phyloP scores from a whole-genome alignment of 202 grass and related monocot species.

The Bolboschoenoplectus hybrid region DNA sequence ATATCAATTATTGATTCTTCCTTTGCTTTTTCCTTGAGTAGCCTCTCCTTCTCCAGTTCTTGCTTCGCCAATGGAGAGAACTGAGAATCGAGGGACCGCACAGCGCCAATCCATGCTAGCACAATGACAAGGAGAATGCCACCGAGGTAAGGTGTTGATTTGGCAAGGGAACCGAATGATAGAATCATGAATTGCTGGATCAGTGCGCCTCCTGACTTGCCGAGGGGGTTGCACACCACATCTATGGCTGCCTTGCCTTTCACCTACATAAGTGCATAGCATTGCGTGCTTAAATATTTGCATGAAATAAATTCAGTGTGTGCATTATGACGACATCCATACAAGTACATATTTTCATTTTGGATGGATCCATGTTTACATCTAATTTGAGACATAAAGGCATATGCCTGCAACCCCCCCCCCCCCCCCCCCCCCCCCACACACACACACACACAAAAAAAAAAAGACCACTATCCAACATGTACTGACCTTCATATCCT shows the following conservation, averaged over 20 bases:
- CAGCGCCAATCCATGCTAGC: conserved; percentile 80
- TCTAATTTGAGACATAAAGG: conserved; percentile 17
- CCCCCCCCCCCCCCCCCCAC: no score
- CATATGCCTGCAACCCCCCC: not conserved
- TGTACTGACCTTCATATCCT: conserved; percentile 95
- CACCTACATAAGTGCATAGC: conserved; percentile 56
- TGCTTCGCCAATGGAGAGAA: conserved; percentile 93
- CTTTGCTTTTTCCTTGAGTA: conserved; percentile 51
- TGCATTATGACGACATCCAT: conserved; percentile 17
- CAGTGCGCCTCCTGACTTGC: conserved; percentile 93
- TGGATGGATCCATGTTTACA: conserved; percentile 8
- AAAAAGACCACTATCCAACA: no score
- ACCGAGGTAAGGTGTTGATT: conserved; percentile 94
- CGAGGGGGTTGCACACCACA: conserved; percentile 97
- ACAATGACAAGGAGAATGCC: conserved; percentile 97
- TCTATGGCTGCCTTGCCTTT: conserved; percentile 99
- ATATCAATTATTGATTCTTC: conserved; percentile 56
- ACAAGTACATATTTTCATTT: conserved; percentile 16
- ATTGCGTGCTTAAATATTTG: not conserved
- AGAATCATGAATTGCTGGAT: conserved; percentile 99
- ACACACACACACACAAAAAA: not conserved
- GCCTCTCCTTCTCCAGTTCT: conserved; percentile 74
- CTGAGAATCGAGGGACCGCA: conserved; percentile 82
- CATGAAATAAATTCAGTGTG: not conserved
- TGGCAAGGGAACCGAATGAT: conserved; percentile 89